Evolutionary conservation across 495 filamentous ascomycete genomes (phyloP), one percentile per base, ranked within the genome.

Genomic region (Immersiella caudata): DNA sequence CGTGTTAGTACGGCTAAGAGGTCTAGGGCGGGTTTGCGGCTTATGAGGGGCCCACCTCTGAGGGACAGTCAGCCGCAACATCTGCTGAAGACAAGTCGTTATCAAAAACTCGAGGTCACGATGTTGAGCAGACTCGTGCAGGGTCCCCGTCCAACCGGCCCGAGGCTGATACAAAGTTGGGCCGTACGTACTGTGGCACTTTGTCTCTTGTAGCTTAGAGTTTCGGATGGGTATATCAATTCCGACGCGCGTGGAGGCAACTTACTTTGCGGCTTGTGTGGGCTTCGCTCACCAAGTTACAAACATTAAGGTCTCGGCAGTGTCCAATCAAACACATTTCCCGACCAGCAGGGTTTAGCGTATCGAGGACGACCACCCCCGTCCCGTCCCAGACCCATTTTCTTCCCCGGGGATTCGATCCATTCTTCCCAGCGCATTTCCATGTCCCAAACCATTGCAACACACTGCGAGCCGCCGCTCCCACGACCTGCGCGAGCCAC

Each of bases 1-100:
- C 14, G 33, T 59, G 68, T 36, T 70, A 70, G 35, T 6, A 21
- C 52, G 64, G 51, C 59, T 70, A 70, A 67, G 24, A 59, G 12
- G 22, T 9, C 18, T 22, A 20, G 36, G 20, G 2, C 12, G 58
- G 50, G 40, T 29, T 55, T 70, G 68, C 66, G 61, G 66, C 68
- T 70, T 65, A 70, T 68, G 56, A 25, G 14, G 29, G 36, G 29
- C 20, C 68, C 66, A 65, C 68, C 40, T 40, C 50, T 33, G 22
- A 25, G 52, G 61, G 40, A 46, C 55, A 64, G 61, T 70, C 68
- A 70, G 68, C 68, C 68, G 60, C 68, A 70, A 68, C 18, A 35
- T 60, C 65, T 46, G 40, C 11, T 5, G 40, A 46, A 18, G 40
- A 55, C 29, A 67, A 22, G 33, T 35, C 56, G 22, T 16, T 52